Evolutionary conservation across 176 grass and related monocot genomes (phyloP), one percentile per base, ranked within the genome.

Genomic region (Aegilops bicornis): DNA sequence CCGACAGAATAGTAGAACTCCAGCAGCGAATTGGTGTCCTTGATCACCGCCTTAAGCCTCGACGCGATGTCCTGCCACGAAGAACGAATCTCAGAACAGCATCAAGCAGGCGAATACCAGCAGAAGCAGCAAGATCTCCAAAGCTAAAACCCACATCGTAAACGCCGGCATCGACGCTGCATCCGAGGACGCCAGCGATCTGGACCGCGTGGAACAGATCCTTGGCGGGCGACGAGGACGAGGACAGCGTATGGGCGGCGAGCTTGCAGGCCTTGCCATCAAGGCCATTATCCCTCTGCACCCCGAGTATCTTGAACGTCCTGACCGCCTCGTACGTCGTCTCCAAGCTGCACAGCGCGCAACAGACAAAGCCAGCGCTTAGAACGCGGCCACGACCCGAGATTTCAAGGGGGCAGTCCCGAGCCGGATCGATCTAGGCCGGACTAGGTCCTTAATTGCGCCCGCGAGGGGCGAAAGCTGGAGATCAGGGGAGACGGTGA

Each of bases 1-100:
- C 90, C 83, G 29, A 93, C 76, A 59, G 90, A 89, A 64, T 97
- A 93, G 89, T 97, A 97, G 40, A 97, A 91, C 62, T 97, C 90
- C 45, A 94, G 85, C 48, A 99, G 89, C 30, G 92, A 94, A 80
- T 92, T 90, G 33, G 94, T 69, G 73, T 89, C 91, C 80, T 99
- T 97, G 83, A 99, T 77, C 71, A 89, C 87, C 12, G 77, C 69
- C 83, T 94, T 93, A 78, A 99, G 90, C 62, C 64, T 80, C 16
- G 78, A 79, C 43, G 75, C 89, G 25, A 99, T 88, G 65, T 81
- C 89, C 97, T 97, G 85, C 77, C 87, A 92, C 23, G 73, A 76
- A 50, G 23, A 50, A 50, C 19, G 37, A 14, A 50, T 13, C 70
- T 86, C 64, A 88, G 31, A 82, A 76, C 50, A 58, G 8, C 32